Evolutionary conservation across 2,329 filamentous ascomycete genomes (phyloP).

Genomic region (Penicillium corylophilum): DNA sequence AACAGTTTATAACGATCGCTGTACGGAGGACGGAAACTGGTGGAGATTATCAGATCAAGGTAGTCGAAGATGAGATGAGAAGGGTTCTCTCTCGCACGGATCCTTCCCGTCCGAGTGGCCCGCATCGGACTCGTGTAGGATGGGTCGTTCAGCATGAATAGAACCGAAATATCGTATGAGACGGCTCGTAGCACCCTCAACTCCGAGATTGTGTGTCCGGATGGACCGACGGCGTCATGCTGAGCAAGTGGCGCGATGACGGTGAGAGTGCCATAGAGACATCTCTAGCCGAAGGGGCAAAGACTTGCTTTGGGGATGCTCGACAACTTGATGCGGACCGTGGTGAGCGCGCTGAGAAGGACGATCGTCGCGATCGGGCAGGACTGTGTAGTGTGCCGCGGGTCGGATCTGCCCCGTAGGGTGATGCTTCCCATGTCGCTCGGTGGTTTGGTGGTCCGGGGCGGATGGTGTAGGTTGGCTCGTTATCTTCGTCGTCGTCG

Average conservation of each 20-base stretch:
- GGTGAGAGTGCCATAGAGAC: conserved; percentile 22
- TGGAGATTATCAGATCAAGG: not conserved
- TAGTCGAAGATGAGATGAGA: not conserved
- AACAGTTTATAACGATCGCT: not conserved
- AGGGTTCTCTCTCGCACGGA: too few species aligned
- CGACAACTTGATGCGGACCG: conserved; percentile 5
- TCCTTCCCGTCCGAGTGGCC: conserved; percentile 1
- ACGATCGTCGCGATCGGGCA: conserved; percentile 22
- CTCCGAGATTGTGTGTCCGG: not conserved
- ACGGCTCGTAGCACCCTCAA: not conserved
- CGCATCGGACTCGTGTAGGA: not conserved
- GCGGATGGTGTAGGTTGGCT: conserved; percentile 2
- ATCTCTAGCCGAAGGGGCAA: conserved; percentile 15
- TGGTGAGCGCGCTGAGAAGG: conserved; percentile 15
- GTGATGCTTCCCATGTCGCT: conserved; percentile 14
- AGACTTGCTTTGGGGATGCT: conserved; percentile 15
- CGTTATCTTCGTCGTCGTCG: conserved; percentile 22
- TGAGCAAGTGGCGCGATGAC: conserved; percentile 24
- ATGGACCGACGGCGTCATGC: conserved; percentile 20
- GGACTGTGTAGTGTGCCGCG: conserved; percentile 10
- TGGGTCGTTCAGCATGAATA: not conserved
- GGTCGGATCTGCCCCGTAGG: not conserved
- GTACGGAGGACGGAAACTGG: not conserved
- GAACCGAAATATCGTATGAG: not conserved
- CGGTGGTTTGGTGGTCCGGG: conserved; percentile 1